Base-by-base conservation (phyloP, 768 basidiomycete species). In the Ramaria sp. region DNA sequence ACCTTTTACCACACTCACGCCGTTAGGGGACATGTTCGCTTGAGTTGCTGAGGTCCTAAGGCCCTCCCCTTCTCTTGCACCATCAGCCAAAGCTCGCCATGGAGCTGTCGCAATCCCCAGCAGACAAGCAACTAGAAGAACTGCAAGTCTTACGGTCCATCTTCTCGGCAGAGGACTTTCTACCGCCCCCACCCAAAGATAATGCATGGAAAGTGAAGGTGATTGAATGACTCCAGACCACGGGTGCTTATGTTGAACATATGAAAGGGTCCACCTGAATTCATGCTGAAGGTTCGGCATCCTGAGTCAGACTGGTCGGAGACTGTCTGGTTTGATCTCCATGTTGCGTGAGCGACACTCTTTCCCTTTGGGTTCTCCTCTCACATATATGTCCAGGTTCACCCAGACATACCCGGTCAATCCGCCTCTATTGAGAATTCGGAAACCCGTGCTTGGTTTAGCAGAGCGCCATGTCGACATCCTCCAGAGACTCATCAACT, bases 361-460 rank as follows among this genome's bases (percentile, higher is more conserved):
- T 38, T 31, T n/a, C 12, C 55, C 17, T 17, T 13, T 41, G 62
- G 30, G 5, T 43, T 45, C 34, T 54, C 34, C 34, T 7, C 13
- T 37, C 34, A 37, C 9, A 37, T 1, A 37, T 13, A 9, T 13
- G 9, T 3, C 10, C 59, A 90, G 87, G 67, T 81, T 91, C 58
- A 87, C 89, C 3, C 88, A 83, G 69, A 88, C 87, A 53, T 91
- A 91, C 64, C 89, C 89, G n/a, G 71, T 72, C 4, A 77, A 85
- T 53, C 82, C 86, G 27, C 84, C 88, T 7, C 78, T 75, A 0
- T 86, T 91, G 61, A 73, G 78, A 7, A 77, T 89, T 41, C 78
- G 84, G 66, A 84, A 79, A 63, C 84, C 85, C 20, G 63, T 78
- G 52, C 70, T 74, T 34, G 86, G 87, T 22, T 64, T 91, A 33